Evolutionary conservation across 441 rosid genomes (phyloP).

Genomic region (Flueggea neowawraea): DNA sequence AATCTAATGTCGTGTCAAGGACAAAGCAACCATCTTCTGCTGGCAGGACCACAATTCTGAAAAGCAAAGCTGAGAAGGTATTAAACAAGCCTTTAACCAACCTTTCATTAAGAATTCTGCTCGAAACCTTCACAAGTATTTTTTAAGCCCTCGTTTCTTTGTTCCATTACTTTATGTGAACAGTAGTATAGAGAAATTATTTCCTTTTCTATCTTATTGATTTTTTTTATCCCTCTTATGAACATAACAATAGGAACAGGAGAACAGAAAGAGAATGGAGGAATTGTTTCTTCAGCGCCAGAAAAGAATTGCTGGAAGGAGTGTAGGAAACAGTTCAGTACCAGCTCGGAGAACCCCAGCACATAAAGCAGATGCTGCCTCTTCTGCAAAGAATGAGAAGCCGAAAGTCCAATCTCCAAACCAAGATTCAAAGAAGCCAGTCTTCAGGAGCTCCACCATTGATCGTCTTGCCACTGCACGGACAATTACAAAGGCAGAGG

Average conservation of each 20-base stretch:
- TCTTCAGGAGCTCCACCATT: constrained; percentile 76
- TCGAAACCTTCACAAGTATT: no score
- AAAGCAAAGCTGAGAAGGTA: constrained; percentile 71
- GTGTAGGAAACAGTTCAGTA: constrained; percentile 33
- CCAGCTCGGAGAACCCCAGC: constrained; percentile 35
- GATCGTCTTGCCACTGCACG: constrained; percentile 82
- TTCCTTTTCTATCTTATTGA: not conserved
- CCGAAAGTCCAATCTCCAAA: constrained; percentile 29
- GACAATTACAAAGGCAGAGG: constrained; percentile 35
- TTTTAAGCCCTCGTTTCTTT: not conserved
- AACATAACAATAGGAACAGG: constrained; percentile 65
- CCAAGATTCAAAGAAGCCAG: constrained; percentile 47
- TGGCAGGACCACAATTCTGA: constrained; percentile 48
- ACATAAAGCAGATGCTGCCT: constrained; percentile 23
- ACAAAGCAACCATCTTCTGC: constrained; percentile 55
- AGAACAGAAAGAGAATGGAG: constrained; percentile 72
- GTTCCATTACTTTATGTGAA: not conserved
- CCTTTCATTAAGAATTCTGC: not conserved
- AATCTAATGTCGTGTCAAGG: constrained; percentile 41
- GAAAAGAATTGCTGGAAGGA: constrained; percentile 92
- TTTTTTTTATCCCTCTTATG: constrained; percentile 5
- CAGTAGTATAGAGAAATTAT: not conserved
- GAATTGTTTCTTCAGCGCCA: constrained; percentile 72
- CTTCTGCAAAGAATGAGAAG: constrained; percentile 34
- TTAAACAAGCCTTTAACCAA: constrained; percentile 1